Evolutionary conservation across 768 basidiomycete species (phyloP).

Genomic region (Podaxis sp.): DNA sequence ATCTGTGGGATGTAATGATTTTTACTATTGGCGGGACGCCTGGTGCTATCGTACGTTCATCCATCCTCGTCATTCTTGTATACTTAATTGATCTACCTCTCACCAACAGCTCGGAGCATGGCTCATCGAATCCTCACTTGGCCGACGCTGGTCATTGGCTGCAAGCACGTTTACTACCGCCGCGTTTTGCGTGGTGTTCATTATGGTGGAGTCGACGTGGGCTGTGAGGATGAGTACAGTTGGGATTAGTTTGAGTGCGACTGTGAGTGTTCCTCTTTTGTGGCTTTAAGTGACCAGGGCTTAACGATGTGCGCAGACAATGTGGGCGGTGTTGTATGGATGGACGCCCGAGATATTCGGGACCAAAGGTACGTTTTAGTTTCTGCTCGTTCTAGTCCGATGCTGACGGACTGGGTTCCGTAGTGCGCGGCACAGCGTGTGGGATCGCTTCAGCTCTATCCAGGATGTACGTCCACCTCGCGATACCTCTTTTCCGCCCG

Average conservation of each 20-base stretch:
- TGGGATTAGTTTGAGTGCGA: conserved; percentile 75
- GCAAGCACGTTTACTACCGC: conserved; percentile 77
- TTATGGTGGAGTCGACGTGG: conserved; percentile 52
- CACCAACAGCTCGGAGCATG: conserved; percentile 76
- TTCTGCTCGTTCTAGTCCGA: neutral
- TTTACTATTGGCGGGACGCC: conserved; percentile 86
- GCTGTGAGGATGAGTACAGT: conserved; percentile 70
- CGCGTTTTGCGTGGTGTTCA: conserved; percentile 71
- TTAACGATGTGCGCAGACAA: conserved; percentile 43
- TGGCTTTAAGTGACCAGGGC: neutral
- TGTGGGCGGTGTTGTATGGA: conserved; percentile 89
- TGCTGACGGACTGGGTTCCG: conserved; percentile 1
- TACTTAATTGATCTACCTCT: neutral
- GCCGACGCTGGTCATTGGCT: conserved; percentile 71
- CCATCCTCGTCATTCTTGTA: conserved; percentile 9
- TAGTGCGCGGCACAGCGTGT: conserved; percentile 85
- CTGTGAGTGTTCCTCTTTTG: conserved; percentile 39
- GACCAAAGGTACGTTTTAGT: conserved; percentile 55
- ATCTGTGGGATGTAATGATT: conserved; percentile 83
- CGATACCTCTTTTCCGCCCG: neutral
- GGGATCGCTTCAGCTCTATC: conserved; percentile 87
- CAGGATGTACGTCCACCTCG: conserved; percentile 58
- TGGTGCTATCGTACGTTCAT: conserved; percentile 67
- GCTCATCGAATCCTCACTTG: conserved; percentile 69
- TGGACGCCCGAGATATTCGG: conserved; percentile 90